Evolutionary conservation across 352 stramenopile genomes (phyloP), one percentile per base, ranked within the genome.

Genomic region (Phytopythium litorale): DNA sequence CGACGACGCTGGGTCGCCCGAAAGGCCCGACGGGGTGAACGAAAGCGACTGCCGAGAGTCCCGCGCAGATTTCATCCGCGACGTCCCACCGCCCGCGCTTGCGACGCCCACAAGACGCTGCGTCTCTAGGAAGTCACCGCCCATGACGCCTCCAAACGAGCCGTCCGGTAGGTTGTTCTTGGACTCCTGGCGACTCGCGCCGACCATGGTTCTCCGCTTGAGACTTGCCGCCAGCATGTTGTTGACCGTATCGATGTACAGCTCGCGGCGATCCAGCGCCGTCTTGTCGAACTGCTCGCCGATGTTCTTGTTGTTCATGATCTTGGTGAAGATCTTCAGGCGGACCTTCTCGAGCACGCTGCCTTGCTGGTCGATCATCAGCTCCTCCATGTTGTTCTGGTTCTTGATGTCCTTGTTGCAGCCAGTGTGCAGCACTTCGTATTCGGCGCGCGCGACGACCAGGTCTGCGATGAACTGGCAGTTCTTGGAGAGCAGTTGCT

Each of bases 281-380:
- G 79, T 86, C 65, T 90, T 91, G 67, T 94, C 85, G 56, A 94
- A 94, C 63, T 94, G 85, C 60, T 94, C 85, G 53, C 85, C 85
- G 37, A 89, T 92, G 67, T 94, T 92, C 64, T 94, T 94, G 76
- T 94, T 94, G 63, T 94, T 90, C 78, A 90, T 90, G 73, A 94
- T 88, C 77, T 94, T 94, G 50, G 81, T 88, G 61, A 84, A 72
- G 43, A 94, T 81, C 49, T 92, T 91, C 1, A 78, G 64, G 32
- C 86, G 75, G 43, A 94, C 67, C 65, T 92, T 92, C 38, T 94
- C 85, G 30, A 90, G 67, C 40, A 94, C 81, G 16, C 43, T 66
- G 0, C 28, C 51, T 45, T 94, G 85, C 25, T 75, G 60, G 12
- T 86, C 65, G n/a, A 94, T 46, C 82, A 94, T 94, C 30, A 84